phyloP scores from a whole-genome alignment of 495 filamentous ascomycete species.

The Aspergillus funiculosus region DNA sequence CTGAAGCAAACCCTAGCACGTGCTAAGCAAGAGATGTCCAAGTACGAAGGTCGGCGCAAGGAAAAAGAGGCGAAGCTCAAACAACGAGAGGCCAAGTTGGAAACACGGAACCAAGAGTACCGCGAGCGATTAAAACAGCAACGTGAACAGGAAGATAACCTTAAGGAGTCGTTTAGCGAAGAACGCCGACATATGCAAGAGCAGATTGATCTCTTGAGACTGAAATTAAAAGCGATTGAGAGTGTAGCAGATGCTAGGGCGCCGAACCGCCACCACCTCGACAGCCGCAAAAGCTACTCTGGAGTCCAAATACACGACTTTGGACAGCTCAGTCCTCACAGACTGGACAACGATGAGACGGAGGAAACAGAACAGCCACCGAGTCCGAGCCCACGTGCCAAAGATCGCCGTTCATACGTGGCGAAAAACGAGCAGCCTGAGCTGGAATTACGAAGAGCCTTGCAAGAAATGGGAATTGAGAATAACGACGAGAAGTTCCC shows the following conservation, averaged over 20 bases:
- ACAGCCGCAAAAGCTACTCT: slow-evolving; percentile 32
- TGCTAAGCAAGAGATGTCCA: slow-evolving; percentile 50
- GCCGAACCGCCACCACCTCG: slow-evolving; percentile 22
- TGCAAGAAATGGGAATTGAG: slow-evolving; percentile 23
- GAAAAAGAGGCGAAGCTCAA: slow-evolving; percentile 48
- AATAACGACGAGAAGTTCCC: slow-evolving; percentile 29
- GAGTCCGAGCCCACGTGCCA: slow-evolving; percentile 40
- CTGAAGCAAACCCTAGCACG: slow-evolving; percentile 49
- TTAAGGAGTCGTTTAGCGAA: slow-evolving; percentile 30
- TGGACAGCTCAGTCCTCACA: slow-evolving; percentile 23
- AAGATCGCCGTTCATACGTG: slow-evolving; percentile 23
- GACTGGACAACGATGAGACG: slow-evolving; percentile 27
- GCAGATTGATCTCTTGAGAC: slow-evolving; percentile 32
- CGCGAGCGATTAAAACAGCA: slow-evolving; percentile 40
- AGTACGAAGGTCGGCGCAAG: slow-evolving; percentile 46
- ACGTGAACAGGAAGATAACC: slow-evolving; percentile 34
- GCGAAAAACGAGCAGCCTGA: slow-evolving; percentile 24
- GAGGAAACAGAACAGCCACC: slow-evolving; percentile 35
- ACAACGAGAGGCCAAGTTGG: slow-evolving; percentile 42
- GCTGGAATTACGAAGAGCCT: slow-evolving; percentile 24
- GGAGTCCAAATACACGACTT: slow-evolving; percentile 33
- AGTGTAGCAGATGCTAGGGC: slow-evolving; percentile 22
- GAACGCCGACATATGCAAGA: slow-evolving; percentile 33
- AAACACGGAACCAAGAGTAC: slow-evolving; percentile 43
- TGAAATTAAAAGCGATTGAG: slow-evolving; percentile 26